Percentiles rank a stretch among this genome's conserved stretches.
Evolutionary conservation across 257 asterid species (phyloP).

Genomic region (Jaltomata sinuosa): DNA sequence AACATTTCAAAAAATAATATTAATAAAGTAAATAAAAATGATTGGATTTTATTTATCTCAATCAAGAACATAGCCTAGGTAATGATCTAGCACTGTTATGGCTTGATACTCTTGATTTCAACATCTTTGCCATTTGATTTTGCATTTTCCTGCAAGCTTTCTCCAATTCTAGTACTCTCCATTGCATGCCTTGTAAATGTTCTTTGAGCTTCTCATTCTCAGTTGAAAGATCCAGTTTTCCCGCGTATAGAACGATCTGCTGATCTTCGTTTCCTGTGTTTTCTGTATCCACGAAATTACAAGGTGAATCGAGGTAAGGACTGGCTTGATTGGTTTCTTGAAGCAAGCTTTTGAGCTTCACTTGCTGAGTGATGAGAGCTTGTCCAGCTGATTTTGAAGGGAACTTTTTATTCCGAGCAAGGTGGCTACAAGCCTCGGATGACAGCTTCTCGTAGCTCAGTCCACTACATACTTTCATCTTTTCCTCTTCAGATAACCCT

Average conservation of each 20-base stretch:
- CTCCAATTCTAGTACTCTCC: constrained; percentile 74
- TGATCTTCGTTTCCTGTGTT: constrained; percentile 15
- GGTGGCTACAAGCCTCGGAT: constrained; percentile 43
- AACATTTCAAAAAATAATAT: not conserved
- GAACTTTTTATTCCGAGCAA: constrained; percentile 45
- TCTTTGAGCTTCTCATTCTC: constrained; percentile 58
- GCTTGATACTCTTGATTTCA: constrained; percentile 53
- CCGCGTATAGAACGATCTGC: constrained; percentile 63
- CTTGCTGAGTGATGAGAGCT: constrained; percentile 53
- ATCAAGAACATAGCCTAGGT: constrained; percentile 70
- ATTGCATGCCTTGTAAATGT: constrained; percentile 85
- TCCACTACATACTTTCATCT: constrained; percentile 39
- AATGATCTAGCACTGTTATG: constrained; percentile 43
- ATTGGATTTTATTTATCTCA: constrained; percentile 8
- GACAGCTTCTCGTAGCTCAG: constrained; percentile 70
- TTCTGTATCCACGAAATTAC: constrained; percentile 3
- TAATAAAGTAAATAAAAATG: not conserved
- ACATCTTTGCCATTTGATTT: constrained; percentile 57
- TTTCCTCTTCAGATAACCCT: constrained; percentile 55
- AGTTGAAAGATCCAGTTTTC: constrained; percentile 43
- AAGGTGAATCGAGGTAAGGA: constrained; percentile 6
- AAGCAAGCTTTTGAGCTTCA: constrained; percentile 61
- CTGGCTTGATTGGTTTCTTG: constrained; percentile 28
- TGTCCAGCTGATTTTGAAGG: constrained; percentile 52
- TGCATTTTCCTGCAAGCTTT: constrained; percentile 71